phyloP scores from a whole-genome alignment of 768 basidiomycete species.

The Boletus rubropictus region DNA sequence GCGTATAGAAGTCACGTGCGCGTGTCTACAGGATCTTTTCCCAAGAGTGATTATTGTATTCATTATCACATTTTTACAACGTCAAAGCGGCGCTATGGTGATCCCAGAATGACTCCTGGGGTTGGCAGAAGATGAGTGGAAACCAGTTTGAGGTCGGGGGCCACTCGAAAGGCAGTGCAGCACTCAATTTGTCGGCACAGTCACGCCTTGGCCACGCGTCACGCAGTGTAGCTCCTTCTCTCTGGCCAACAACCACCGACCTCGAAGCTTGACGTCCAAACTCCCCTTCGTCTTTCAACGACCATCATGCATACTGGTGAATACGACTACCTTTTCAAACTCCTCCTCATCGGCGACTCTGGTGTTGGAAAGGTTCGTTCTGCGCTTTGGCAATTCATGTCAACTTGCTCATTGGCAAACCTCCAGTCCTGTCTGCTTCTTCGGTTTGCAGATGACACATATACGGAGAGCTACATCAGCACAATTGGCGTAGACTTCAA shows the following conservation, averaged over 20 bases:
- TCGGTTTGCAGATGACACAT: constrained; percentile 94
- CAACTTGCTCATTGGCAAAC: constrained; percentile 19
- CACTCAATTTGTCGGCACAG: constrained; percentile 13
- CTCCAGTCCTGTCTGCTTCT: constrained; percentile 84
- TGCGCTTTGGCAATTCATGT: constrained; percentile 13
- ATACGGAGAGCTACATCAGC: constrained; percentile 95
- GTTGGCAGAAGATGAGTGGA: not conserved
- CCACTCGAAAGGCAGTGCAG: constrained; percentile 18
- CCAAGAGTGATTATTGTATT: not conserved
- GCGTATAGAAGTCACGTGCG: constrained; percentile 14
- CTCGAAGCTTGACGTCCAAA: constrained; percentile 27
- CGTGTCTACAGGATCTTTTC: not conserved
- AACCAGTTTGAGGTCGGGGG: constrained; percentile 4
- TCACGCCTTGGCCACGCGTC: constrained; percentile 32
- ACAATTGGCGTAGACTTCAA: constrained; percentile 99
- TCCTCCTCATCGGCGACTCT: constrained; percentile 90
- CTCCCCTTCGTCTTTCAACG: constrained; percentile 16
- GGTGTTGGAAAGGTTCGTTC: constrained; percentile 83
- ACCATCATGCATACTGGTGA: constrained; percentile 81
- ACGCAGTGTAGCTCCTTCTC: constrained; percentile 32
- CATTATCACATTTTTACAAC: not conserved
- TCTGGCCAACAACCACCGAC: constrained; percentile 27
- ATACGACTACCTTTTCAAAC: constrained; percentile 95
- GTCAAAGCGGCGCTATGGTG: not conserved
- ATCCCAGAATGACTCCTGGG: not conserved